Evolutionary conservation across 164 flowering plant genomes (phyloP).

Genomic region (Tetrastigma voinierianum): DNA sequence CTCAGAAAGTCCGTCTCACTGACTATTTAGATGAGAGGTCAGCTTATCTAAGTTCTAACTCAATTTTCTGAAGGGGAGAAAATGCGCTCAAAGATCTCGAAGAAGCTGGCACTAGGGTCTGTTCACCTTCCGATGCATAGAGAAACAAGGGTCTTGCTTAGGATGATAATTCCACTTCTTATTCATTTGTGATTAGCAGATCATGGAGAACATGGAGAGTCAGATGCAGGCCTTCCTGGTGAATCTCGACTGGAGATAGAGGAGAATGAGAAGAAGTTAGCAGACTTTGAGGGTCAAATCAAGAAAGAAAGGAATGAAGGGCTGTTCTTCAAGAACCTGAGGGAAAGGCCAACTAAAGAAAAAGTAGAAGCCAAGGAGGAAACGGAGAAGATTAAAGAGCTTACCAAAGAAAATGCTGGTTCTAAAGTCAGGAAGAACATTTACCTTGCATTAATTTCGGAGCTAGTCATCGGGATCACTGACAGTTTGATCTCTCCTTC

Average conservation of each 20-base stretch:
- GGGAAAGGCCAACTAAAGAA: slow-evolving; percentile 39
- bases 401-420: slow-evolving; percentile 51
- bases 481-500: slow-evolving; percentile 48
- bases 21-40: slow-evolving; percentile 77
- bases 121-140: slow-evolving; percentile 21
- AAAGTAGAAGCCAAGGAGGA: slow-evolving; percentile 55
- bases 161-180: slow-evolving; percentile 13
- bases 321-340: slow-evolving; percentile 73
- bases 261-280: slow-evolving; percentile 49
- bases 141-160: slow-evolving; percentile 5
- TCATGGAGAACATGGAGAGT: slow-evolving; percentile 69
- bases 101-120: slow-evolving; percentile 66
- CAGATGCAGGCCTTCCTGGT: slow-evolving; percentile 71
- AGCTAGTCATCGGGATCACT: slow-evolving; percentile 42
- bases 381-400: slow-evolving; percentile 43
- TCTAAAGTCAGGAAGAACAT: slow-evolving; percentile 58
- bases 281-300: slow-evolving; percentile 64
- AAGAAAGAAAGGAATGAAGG: slow-evolving; percentile 71
- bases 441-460: slow-evolving; percentile 64
- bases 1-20: slow-evolving; percentile 81
- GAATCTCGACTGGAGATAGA: slow-evolving; percentile 61
- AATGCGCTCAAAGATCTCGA: slow-evolving; percentile 72
- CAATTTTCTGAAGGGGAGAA: slow-evolving; percentile 86
- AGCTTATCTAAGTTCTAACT: slow-evolving; percentile 59
- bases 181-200: slow-evolving; percentile 49